Evolutionary conservation across 106 monocot genomes (phyloP).

Genomic region (Dioscorea dumetorum): DNA sequence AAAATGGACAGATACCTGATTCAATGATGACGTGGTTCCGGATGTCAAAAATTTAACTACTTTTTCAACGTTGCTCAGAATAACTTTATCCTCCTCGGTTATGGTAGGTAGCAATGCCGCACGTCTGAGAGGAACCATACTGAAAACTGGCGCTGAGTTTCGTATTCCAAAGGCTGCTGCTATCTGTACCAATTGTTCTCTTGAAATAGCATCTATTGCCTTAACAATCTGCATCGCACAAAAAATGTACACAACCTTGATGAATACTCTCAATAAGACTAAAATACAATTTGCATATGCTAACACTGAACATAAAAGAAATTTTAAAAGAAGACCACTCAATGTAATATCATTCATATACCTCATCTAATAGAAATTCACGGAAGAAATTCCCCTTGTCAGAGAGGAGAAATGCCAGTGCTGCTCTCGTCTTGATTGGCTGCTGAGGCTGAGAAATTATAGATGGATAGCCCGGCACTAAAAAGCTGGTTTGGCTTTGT

Average conservation of each 20-base stretch:
- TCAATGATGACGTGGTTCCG: constrained; percentile 38
- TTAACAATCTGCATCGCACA: constrained; percentile 72
- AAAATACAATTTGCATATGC: neutral
- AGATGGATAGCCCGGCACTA: constrained; percentile 45
- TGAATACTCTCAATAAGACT: no score
- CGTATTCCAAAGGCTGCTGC: constrained; percentile 55
- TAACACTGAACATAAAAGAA: neutral
- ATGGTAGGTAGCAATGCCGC: constrained; percentile 67
- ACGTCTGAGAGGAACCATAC: constrained; percentile 75
- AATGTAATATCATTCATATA: constrained; percentile 16
- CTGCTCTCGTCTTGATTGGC: constrained; percentile 78
- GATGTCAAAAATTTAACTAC: constrained; percentile 77
- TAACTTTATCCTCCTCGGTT: constrained; percentile 81
- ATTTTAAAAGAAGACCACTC: neutral
- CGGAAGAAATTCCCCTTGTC: constrained; percentile 88
- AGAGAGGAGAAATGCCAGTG: constrained; percentile 78
- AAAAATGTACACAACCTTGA: neutral
- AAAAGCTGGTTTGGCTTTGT: constrained; percentile 32
- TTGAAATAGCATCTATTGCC: constrained; percentile 93
- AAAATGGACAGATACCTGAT: constrained; percentile 29
- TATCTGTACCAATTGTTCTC: constrained; percentile 76
- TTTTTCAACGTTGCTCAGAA: constrained; percentile 88
- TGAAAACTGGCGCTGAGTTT: constrained; percentile 54
- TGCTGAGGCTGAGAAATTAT: constrained; percentile 33
- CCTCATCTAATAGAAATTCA: constrained; percentile 97